Conservation (phyloP, 2,329 filamentous ascomycete genomes). For the Ramichloridium luteum region DNA sequence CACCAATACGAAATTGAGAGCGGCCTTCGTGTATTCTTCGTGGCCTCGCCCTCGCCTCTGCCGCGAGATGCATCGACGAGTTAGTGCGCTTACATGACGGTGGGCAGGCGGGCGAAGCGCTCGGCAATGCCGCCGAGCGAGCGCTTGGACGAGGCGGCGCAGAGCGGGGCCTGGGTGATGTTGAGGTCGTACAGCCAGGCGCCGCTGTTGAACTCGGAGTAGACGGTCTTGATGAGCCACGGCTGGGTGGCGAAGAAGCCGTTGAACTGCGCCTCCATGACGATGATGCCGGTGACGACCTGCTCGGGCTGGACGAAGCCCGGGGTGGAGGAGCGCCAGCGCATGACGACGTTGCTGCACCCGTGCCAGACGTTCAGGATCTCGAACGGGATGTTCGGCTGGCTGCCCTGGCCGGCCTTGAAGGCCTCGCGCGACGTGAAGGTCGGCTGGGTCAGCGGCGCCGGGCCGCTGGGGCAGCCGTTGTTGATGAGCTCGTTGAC, state of each 20-base stretch:
- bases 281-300: slow-evolving; percentile 19
- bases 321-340: slow-evolving; percentile 17
- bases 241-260: slow-evolving; percentile 11
- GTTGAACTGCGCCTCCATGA: slow-evolving; percentile 15
- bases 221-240: slow-evolving; percentile 21
- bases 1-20: too few relatives aligned
- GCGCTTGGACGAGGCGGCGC: too few relatives aligned
- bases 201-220: slow-evolving; percentile 22
- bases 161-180: background rate
- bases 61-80: too few relatives aligned
- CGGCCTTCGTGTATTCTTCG: too few relatives aligned
- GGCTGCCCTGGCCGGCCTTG: slow-evolving; percentile 19
- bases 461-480: slow-evolving; percentile 15
- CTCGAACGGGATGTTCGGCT: slow-evolving; percentile 22
- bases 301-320: slow-evolving; percentile 12
- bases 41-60: too few relatives aligned
- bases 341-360: slow-evolving; percentile 21
- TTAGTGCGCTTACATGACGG: too few relatives aligned
- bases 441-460: slow-evolving; percentile 16
- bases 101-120: too few relatives aligned
- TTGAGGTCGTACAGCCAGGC: slow-evolving; percentile 19
- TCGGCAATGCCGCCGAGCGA: too few relatives aligned
- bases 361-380: slow-evolving; percentile 23
- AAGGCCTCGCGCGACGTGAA: slow-evolving; percentile 19
- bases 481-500: slow-evolving; percentile 23